phyloP scores from a whole-genome alignment of 1,284 basidiomycete genomes.

The Termitomyces sp. region DNA sequence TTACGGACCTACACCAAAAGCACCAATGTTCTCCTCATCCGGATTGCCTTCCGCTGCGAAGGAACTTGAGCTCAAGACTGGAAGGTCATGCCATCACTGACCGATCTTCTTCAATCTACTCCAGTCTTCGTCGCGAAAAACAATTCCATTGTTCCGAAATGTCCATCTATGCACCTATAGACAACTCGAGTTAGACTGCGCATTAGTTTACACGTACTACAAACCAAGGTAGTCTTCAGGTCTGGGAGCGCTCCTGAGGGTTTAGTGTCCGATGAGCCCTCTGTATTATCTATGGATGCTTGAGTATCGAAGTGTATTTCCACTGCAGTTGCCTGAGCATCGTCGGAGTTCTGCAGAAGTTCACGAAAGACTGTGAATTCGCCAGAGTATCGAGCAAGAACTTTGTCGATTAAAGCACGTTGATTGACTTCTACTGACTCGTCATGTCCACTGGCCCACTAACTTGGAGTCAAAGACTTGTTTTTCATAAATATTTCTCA shows the following conservation, averaged over 20 bases:
- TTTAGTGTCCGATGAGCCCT: constrained; percentile 7
- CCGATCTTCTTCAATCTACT: constrained; percentile 83
- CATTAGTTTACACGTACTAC: constrained; percentile 2
- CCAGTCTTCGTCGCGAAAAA: constrained; percentile 86
- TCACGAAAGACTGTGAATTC: constrained; percentile 94
- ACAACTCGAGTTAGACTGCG: neutral
- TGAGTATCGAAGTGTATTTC: constrained; percentile 82
- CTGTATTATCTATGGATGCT: constrained; percentile 37
- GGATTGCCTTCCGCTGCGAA: constrained; percentile 75
- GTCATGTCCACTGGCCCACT: constrained; percentile 73
- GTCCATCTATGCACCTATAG: constrained; percentile 65
- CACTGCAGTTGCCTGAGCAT: constrained; percentile 78
- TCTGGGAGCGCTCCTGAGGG: constrained; percentile 40
- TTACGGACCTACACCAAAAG: constrained; percentile 73
- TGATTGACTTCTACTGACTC: constrained; percentile 95
- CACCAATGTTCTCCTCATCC: constrained; percentile 82
- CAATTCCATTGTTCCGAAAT: constrained; percentile 85
- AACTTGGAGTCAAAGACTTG: neutral
- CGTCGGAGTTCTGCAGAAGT: constrained; percentile 92
- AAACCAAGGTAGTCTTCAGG: constrained; percentile 48
- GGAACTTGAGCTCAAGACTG: neutral
- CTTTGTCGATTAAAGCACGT: constrained; percentile 89
- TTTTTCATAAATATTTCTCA: neutral
- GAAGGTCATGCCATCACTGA: constrained; percentile 19
- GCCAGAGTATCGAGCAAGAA: constrained; percentile 90